Evolutionary conservation across 1,284 basidiomycete species (phyloP), one percentile per base, ranked within the genome.

Genomic region (Ganoderma resinaceum): DNA sequence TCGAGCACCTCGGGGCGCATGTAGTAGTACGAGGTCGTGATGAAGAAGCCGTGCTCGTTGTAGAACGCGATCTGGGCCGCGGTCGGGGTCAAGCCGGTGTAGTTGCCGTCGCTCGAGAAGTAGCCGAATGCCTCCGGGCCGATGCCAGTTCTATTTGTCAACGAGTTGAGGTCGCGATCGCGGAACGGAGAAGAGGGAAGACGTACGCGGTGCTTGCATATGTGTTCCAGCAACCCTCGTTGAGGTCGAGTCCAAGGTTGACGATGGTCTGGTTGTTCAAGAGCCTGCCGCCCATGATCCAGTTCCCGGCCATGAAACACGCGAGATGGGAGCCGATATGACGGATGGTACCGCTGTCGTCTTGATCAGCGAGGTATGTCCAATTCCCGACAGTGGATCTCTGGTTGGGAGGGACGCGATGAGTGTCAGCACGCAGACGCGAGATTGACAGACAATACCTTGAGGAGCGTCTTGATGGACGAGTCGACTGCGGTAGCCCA

Each of bases 221-320:
- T 0, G 91, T 92, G 75, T 93, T 93, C 89, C 90, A 91, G 81
- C 91, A 93, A 4, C 85, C 87, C 66, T 93, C 91, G 38, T 85
- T 85, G 26, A 93, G 81, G 29, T 85, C 73, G 61, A 93, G 83
- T 3, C 83, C 92, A 46, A 86, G 81, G 49, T 89, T 76, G 66
- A 93, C 83, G 70, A 93, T 90, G 0, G 91, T 91, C 31, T 89
- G 80, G 69, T 93, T 92, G 74, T 91, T 87, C 42, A 90, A 73
- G 42, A 92, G 73, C 68, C 84, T 85, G 4, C 91, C 91, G 16
- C 91, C 91, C 87, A 91, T 81, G 62, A 93, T 78, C 90, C 91
- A 92, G 75, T 93, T 93, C 20, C 91, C 91, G 1, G 89, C 91
- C 70, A 85, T 78, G 83, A 89, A 92, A 73, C 91, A 93, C 9